Conservation (phyloP, 1,139 yeast species). For the Candida albicans region DNA sequence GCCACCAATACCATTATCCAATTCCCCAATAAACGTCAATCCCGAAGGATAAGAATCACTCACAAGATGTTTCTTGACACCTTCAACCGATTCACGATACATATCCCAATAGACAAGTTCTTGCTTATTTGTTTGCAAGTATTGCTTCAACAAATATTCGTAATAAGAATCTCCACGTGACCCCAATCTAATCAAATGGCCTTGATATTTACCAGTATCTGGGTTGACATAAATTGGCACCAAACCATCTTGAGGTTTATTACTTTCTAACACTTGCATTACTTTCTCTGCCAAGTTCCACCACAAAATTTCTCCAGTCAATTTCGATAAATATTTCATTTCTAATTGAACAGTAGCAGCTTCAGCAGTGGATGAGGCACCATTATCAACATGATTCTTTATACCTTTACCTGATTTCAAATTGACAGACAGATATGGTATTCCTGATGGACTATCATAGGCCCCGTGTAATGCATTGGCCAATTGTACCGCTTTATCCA, state of each 20-base stretch:
- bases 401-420: conserved; percentile 62
- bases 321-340: conserved; percentile 74
- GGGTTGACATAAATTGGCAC: conserved; percentile 83
- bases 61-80: conserved; percentile 63
- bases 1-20: conserved; percentile 63
- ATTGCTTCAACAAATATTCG: conserved; percentile 85
- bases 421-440: conserved; percentile 82
- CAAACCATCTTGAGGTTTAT: conserved; percentile 66
- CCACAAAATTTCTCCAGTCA: conserved; percentile 76
- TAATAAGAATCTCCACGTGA: conserved; percentile 94
- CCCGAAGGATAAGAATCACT: conserved; percentile 61
- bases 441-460: conserved; percentile 61
- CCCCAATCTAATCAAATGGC: conserved; percentile 70
- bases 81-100: conserved; percentile 76
- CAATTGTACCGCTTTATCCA: conserved; percentile 76
- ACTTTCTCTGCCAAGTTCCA: conserved; percentile 80
- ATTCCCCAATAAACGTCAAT: conserved; percentile 75
- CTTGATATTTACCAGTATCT: conserved; percentile 68
- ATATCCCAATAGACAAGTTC: conserved; percentile 66
- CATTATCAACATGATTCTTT: conserved; percentile 62
- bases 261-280: conserved; percentile 61
- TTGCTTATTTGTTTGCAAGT: conserved; percentile 67
- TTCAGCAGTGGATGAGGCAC: conserved; percentile 80
- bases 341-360: conserved; percentile 87
- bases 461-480: conserved; percentile 68